Conservation (phyloP, 2,329 filamentous ascomycete genomes). For the Fusarium agapanthi region DNA sequence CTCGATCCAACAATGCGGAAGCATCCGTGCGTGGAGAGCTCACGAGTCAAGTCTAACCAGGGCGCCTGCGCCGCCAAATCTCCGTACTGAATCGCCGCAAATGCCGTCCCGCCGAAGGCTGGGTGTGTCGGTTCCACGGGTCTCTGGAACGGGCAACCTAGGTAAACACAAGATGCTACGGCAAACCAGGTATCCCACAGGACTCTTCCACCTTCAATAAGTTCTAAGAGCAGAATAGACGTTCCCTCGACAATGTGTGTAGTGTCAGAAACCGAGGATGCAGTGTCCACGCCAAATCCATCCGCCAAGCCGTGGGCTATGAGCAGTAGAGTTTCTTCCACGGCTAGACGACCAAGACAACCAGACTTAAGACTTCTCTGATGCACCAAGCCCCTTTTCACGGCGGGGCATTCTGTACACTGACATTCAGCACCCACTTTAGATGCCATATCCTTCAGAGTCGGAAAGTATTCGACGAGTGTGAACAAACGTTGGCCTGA, state of each 20-base stretch:
- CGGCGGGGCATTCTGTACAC: background rate
- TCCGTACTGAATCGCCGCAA: background rate
- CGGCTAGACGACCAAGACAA: background rate
- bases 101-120: background rate
- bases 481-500: no score
- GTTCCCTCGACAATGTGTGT: background rate
- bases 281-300: background rate
- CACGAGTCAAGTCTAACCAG: background rate
- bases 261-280: background rate
- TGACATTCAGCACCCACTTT: background rate
- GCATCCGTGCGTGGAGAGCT: background rate
- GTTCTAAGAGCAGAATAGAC: background rate
- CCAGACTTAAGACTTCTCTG: background rate
- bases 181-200: background rate
- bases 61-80: background rate
- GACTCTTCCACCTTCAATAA: background rate
- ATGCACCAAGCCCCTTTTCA: no score
- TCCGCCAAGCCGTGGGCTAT: background rate
- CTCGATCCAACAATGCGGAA: background rate
- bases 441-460: background rate
- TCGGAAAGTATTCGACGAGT: background rate
- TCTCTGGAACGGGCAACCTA: background rate
- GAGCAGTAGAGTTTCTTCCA: background rate
- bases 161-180: background rate
- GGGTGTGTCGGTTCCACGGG: background rate